phyloP scores from a whole-genome alignment of 192 early-diverging fungal genomes.

The Dispira simplex region DNA sequence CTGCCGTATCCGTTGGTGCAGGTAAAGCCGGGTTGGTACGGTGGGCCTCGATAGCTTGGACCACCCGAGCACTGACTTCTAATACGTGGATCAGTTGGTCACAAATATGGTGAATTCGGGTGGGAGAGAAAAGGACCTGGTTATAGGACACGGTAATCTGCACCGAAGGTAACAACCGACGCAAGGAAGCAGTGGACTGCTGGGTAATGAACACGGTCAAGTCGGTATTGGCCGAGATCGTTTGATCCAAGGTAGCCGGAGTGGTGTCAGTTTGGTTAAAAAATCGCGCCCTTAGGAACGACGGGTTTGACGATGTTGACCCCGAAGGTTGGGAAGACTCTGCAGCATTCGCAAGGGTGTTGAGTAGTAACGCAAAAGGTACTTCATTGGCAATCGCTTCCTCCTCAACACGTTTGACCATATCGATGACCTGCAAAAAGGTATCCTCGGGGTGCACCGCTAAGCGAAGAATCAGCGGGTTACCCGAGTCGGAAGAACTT shows the following conservation, averaged over 20 bases:
- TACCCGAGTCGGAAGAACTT: constrained; percentile 59
- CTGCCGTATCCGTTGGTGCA: constrained; percentile 26
- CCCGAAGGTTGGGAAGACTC: constrained; percentile 16
- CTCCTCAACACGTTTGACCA: constrained; percentile 44
- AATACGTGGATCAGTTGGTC: constrained; percentile 73
- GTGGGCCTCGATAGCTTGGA: constrained; percentile 12
- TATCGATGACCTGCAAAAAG: constrained; percentile 59
- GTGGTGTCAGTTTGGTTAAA: constrained; percentile 92
- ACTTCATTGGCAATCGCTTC: constrained; percentile 82
- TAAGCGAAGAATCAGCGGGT: constrained; percentile 80
- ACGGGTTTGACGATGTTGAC: constrained; percentile 16
- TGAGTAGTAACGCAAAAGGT: constrained; percentile 60
- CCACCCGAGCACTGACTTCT: constrained; percentile 24
- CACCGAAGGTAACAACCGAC: constrained; percentile 71
- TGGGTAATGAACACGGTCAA: constrained; percentile 71
- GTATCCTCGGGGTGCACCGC: constrained; percentile 41
- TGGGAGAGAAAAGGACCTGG: constrained; percentile 74
- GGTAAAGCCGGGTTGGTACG: constrained; percentile 16
- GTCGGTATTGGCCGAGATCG: constrained; percentile 61
- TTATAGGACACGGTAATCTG: constrained; percentile 85
- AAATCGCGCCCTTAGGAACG: constrained; percentile 89
- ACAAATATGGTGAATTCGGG: constrained; percentile 76
- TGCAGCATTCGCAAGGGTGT: constrained; percentile 19
- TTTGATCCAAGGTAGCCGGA: constrained; percentile 49
- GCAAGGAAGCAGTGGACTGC: constrained; percentile 54